A percentile compares a stretch with the other conserved stretches of the same genome.
Conservation (phyloP, 1,284 basidiomycete species). For the Somion occarium region DNA sequence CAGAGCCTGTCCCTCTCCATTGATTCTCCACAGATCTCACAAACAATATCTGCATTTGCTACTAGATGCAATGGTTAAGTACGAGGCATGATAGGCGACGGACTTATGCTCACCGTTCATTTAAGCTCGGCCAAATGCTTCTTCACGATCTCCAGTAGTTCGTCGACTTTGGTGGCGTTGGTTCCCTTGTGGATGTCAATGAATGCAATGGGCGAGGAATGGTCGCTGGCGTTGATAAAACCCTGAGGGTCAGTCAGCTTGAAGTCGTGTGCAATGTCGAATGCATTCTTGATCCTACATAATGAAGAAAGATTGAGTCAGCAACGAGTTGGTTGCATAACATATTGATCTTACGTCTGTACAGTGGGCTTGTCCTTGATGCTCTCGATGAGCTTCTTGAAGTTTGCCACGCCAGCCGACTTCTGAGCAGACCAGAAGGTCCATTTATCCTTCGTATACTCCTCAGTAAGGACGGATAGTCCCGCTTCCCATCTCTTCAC, state of each 20-base stretch:
- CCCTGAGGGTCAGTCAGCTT: constrained; percentile 5
- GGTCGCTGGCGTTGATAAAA: constrained; percentile 1
- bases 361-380: neutral
- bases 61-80: no score
- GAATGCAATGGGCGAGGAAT: neutral
- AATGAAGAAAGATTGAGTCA: no score
- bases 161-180: no score
- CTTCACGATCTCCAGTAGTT: no score
- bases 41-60: no score
- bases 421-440: neutral
- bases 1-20: no score
- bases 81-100: no score
- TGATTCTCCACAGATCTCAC: no score
- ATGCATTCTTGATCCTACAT: neutral
- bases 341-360: neutral
- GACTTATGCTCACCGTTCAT: no score
- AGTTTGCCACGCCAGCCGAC: neutral
- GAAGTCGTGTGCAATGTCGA: neutral
- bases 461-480: neutral
- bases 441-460: neutral
- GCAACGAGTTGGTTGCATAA: no score
- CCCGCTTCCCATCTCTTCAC: neutral
- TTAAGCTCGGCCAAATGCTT: no score
- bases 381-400: neutral
- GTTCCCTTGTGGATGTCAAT: constrained; percentile 2